Evolutionary conservation across 2,329 filamentous ascomycete species (phyloP).

Genomic region (Fonsecaea pedrosoi): DNA sequence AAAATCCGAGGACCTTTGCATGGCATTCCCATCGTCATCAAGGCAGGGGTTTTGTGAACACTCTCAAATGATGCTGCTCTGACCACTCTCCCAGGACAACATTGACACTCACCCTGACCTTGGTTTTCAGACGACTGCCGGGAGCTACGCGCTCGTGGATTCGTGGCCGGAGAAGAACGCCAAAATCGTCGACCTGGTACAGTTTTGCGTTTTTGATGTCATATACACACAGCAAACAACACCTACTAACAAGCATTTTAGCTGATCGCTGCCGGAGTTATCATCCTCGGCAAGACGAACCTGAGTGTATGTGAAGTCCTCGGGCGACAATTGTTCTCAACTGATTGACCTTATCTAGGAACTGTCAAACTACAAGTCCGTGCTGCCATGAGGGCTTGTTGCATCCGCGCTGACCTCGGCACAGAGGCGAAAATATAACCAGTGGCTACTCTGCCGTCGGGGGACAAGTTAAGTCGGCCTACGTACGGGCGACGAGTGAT

Average conservation of each 20-base stretch:
- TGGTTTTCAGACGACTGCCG: slow-evolving; percentile 39
- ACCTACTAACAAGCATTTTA: background rate
- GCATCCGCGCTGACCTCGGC: slow-evolving; percentile 67
- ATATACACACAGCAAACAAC: background rate
- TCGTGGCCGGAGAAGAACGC: slow-evolving; percentile 5
- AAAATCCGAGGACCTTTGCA: slow-evolving; percentile 69
- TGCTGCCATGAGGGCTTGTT: background rate
- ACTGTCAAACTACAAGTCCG: slow-evolving; percentile 6
- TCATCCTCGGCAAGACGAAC: slow-evolving; percentile 8
- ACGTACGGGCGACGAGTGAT: slow-evolving; percentile 44
- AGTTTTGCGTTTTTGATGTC: background rate
- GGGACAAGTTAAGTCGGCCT: slow-evolving; percentile 69
- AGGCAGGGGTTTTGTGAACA: slow-evolving; percentile 44
- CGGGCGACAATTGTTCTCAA: background rate
- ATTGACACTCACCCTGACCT: slow-evolving; percentile 2
- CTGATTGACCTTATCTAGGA: slow-evolving; percentile 2
- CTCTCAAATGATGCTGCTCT: background rate
- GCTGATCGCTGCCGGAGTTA: background rate
- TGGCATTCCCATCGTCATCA: slow-evolving; percentile 76
- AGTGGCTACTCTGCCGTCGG: slow-evolving; percentile 71
- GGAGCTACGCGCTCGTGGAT: slow-evolving; percentile 35
- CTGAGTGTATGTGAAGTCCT: background rate
- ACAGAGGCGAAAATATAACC: slow-evolving; percentile 70
- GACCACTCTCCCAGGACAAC: background rate
- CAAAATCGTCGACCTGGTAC: background rate